Conservation (phyloP, 352 stramenopile genomes). For the Pelagophyceae sp. region DNA sequence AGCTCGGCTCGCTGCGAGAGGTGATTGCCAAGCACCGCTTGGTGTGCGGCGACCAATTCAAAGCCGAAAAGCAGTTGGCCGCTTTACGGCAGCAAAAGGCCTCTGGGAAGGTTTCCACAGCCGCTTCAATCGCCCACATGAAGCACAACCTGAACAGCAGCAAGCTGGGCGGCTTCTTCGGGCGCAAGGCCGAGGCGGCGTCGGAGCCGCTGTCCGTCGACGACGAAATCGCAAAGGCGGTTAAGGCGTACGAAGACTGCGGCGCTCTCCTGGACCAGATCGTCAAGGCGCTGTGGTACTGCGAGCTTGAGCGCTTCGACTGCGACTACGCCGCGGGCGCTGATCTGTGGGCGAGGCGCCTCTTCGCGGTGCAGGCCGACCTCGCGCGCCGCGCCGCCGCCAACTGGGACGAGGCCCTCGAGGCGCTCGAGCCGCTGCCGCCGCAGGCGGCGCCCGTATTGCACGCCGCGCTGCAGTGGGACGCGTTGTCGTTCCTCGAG, state of each 20-base stretch:
- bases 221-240: background rate
- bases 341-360: background rate
- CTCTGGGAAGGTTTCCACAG: too few relatives aligned
- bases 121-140: too few relatives aligned
- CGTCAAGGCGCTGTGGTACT: background rate
- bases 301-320: background rate
- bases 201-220: too few relatives aligned
- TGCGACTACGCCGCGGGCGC: background rate
- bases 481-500: too few relatives aligned
- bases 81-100: too few relatives aligned
- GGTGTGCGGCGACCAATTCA: background rate
- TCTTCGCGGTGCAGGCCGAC: background rate
- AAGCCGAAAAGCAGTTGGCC: background rate
- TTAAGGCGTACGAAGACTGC: background rate
- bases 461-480: too few relatives aligned
- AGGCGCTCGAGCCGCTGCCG: too few relatives aligned
- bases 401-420: background rate
- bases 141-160: too few relatives aligned
- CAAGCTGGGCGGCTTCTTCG: too few relatives aligned
- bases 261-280: background rate
- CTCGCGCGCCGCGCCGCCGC: background rate
- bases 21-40: background rate
- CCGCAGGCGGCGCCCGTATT: too few relatives aligned
- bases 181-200: too few relatives aligned
- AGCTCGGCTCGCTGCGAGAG: background rate